Evolutionary conservation across 495 filamentous ascomycete genomes (phyloP), one percentile per base, ranked within the genome.

Genomic region (Xylaria bambusicola): DNA sequence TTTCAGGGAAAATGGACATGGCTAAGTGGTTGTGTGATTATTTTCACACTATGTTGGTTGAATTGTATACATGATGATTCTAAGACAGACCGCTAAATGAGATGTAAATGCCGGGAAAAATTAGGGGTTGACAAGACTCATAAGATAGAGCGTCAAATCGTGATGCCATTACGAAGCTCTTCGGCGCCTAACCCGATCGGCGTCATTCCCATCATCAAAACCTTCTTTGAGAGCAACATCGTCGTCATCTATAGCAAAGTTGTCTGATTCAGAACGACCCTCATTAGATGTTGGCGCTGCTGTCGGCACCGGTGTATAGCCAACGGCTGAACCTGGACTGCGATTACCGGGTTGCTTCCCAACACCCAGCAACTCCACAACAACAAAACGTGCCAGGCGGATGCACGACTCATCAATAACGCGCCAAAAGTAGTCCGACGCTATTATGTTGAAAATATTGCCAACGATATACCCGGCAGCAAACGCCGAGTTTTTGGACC

Each of bases 391-490:
- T 41, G 50, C 50, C 50, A 53, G 20, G 50, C 50, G 50, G 23
- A 53, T 13, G 21, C n/a, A 53, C 2, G 50, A 53, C 35, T 53
- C 50, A 35, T 53, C 50, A 13, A 53, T 41, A 41, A 53, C 50
- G 23, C 50, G 50, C 50, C 50, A 53, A 9, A 53, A 53, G 35
- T 53, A 53, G 50, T 53, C 50, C 7, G 50, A 26, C 18, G 50
- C 50, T 41, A 53, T 12, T 40, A 53, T 29, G 50, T 53, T 53
- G 18, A 53, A 53, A 29, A 53, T 53, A 53, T 53, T 53, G 35
- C 50, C 50, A 26, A 53, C 23, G 10, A 53, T 41, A 53, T 53
- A 53, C 15, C 35, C 50, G 36, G 13, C 35, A 40, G 23, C 23
- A 41, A 53, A 53, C 33, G 50, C 50, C 6, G 50, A 53, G 35